Evolutionary conservation across 1,139 yeast species (phyloP), one percentile per base, ranked within the genome.

Genomic region (Hemisphaericaspora xylofermentans): DNA sequence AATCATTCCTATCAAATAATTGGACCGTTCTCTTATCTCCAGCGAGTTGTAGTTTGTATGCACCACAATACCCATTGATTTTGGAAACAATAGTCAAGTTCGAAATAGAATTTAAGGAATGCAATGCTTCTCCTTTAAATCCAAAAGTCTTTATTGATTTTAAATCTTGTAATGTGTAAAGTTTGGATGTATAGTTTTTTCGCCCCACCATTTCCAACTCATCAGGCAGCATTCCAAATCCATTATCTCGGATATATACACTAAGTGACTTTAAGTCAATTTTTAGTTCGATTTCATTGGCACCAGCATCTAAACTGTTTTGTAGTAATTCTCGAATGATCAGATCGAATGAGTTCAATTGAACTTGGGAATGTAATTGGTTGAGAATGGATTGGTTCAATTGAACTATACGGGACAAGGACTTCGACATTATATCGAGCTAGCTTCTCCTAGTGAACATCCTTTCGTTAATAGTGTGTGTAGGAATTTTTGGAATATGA

Each of bases 61-160:
- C 17, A 9, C 43, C 18, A 3, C 38, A 36, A 26, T 31, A 31
- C 6, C 33, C 30, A 9, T 37, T 32, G 0, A 43, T 44, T 40
- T 68, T 74, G 0, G 82, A 65, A 0, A 66, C 47, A 0, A 78
- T 52, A 0, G 67, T 52, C 12, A 72, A 25, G 9, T 62, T 55
- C 1, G 76, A 60, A 3, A 71, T 47, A 0, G 58, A 48, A 2
- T 63, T 47, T 19, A 88, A 77, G 43, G 85, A 78, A 22, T 86
- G 81, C 35, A 89, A 61, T 0, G 95, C 93, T 56, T 87, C 93
- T 6, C 97, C 96, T 46, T 91, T 68, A 55, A 84, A 88, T 1
- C 96, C 96, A 56, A 81, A 81, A 0, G 93, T 83, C 2, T 62
- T 54, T 4, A 82, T 63, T 0, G 60, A 51, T 19, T 42, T 21